A percentile compares a stretch with the other conserved stretches of the same genome.
Conservation (phyloP, 805 yeast species). For the Zygoascus biomembranicola region DNA sequence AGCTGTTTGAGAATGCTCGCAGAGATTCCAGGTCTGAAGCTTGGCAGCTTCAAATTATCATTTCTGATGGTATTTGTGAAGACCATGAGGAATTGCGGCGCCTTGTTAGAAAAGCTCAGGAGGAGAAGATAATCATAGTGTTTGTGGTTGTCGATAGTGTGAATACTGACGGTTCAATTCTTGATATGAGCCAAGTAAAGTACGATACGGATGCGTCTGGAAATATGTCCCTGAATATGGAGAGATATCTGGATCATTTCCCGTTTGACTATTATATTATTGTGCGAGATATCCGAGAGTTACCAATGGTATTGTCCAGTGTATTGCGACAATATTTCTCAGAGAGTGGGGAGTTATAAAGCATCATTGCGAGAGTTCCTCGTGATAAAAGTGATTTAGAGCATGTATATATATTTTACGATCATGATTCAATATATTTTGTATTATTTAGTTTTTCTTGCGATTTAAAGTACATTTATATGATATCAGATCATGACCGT, state of each 20-base stretch:
- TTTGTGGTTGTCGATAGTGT: constrained; percentile 92
- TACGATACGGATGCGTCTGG: constrained; percentile 56
- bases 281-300: constrained; percentile 77
- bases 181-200: constrained; percentile 90
- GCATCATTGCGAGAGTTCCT: neutral
- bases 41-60: constrained; percentile 89
- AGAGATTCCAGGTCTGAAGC: constrained; percentile 39
- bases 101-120: constrained; percentile 85
- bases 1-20: constrained; percentile 57
- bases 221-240: constrained; percentile 62
- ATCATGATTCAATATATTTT: constrained; percentile 1
- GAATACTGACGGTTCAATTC: constrained; percentile 66
- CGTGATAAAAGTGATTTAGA: neutral
- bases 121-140: constrained; percentile 86
- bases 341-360: constrained; percentile 41
- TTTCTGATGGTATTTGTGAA: constrained; percentile 97
- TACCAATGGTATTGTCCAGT: constrained; percentile 84
- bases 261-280: constrained; percentile 97
- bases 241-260: constrained; percentile 82
- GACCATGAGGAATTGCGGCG: constrained; percentile 78
- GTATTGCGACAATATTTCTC: constrained; percentile 89
- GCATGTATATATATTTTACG: neutral
- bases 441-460: neutral
- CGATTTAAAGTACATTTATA: neutral
- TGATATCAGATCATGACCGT: neutral